These are phyloP conservation scores for Raffaelea deltoideospora DNA, from an alignment of 2,329 filamentous ascomycete genomes.

Conservation along the genomic window DNA sequence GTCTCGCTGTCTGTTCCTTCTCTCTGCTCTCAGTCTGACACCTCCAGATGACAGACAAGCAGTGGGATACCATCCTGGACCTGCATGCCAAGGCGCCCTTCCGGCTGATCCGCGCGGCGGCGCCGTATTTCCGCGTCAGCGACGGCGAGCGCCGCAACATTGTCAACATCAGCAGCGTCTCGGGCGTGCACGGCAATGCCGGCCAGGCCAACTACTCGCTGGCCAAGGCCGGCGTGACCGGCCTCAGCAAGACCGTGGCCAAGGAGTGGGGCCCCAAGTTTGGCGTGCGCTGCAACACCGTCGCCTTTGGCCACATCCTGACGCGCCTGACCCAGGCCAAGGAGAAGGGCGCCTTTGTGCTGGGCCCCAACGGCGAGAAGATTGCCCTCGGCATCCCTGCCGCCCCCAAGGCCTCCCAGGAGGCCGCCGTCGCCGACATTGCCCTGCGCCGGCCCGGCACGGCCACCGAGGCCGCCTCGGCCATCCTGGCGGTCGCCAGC, in stretches of 20 bases:
- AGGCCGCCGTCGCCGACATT: slow-evolving; percentile 48
- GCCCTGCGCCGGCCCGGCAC: slow-evolving; percentile 63
- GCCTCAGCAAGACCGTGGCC: slow-evolving; percentile 76
- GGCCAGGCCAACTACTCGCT: slow-evolving; percentile 83
- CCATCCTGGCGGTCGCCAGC: slow-evolving; percentile 64
- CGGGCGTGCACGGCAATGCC: slow-evolving; percentile 71
- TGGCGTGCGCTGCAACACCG: slow-evolving; percentile 67
- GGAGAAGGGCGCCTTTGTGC: slow-evolving; percentile 68
- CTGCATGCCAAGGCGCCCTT: slow-evolving; percentile 79
- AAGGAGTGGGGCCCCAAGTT: slow-evolving; percentile 83
- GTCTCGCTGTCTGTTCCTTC: no score
- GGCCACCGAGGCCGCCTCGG: slow-evolving; percentile 65
- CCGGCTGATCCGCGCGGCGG: slow-evolving; percentile 63
- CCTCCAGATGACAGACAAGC: slow-evolving; percentile 59
- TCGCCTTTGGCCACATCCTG: slow-evolving; percentile 70
- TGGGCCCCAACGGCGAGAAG: slow-evolving; percentile 60
- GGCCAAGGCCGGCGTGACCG: slow-evolving; percentile 71
- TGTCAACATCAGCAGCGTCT: slow-evolving; percentile 73
- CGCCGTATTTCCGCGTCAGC: slow-evolving; percentile 75
- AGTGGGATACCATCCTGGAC: slow-evolving; percentile 78
- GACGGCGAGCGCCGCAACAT: slow-evolving; percentile 67
- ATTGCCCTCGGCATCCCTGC: slow-evolving; percentile 60
- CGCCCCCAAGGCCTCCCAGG: slow-evolving; percentile 32
- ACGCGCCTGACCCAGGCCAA: slow-evolving; percentile 73
- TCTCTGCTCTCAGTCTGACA: slow-evolving; percentile 2